Base-by-base conservation (phyloP, 2,329 filamentous ascomycete genomes). In the Claviceps sp. region DNA sequence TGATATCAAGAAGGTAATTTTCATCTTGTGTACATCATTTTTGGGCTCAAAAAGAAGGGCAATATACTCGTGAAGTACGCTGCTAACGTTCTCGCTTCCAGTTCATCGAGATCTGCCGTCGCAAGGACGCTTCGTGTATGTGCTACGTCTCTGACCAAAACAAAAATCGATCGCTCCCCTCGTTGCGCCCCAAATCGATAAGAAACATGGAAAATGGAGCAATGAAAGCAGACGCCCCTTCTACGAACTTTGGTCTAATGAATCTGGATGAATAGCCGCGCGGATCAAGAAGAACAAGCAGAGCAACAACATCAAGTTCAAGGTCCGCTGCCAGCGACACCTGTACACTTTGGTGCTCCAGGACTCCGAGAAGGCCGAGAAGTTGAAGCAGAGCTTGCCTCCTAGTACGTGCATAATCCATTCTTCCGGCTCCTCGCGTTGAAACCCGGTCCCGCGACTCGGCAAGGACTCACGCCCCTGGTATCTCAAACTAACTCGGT, bases 51-150 rank as follows among this genome's bases (percentile, higher is more conserved):
- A 29, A 45, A 34, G n/a, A 29, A 34, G 9, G 22, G 7, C 3
- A 4, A 29, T 7, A 4, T 0, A 34, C 9, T 34, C 4, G 23
- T 26, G 22, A 26, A n/a, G 1, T 3, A 26, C 34, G 22, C 13
- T 49, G 46, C 50, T 54, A n/a, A 52, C 29, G 14, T 44, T 14
- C 14, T 20, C 16, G 13, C 14, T 22, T 23, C 72, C 73, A 95
- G 82, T 98, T 98, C 88, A 95, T 98, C 75, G 93, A 97, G 86
- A 95, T 98, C 83, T 95, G 88, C 85, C 86, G 91, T 77, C 87
- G 93, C 74, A 95, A 95, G 82, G 94, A 98, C 84, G 93, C 93
- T 73, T 94, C 87, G 72, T 95, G 93, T 98, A 87, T 69, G 89
- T 90, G 61, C 60, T 40, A 7, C 14, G 6, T 42, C 34, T 7